Conservation (phyloP, 257 asterid species). For the Verbena officinalis region DNA sequence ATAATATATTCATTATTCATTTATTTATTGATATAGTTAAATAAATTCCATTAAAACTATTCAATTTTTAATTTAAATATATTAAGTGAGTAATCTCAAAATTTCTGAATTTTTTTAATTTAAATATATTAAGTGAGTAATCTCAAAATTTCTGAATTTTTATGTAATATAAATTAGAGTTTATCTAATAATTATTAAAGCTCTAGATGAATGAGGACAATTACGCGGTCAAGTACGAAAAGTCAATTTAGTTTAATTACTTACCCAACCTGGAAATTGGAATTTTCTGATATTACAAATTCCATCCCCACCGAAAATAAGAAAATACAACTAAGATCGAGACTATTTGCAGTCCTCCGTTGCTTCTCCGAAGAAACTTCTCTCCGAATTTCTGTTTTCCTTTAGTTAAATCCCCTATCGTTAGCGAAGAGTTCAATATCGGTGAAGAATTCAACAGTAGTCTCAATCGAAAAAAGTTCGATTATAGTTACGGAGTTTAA, state of each 20-base stretch:
- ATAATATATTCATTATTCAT: no score
- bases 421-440: not conserved
- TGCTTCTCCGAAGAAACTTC: not conserved
- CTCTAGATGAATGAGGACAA: no score
- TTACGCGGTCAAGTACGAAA: not conserved
- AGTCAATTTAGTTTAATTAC: not conserved
- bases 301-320: not conserved
- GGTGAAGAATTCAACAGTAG: not conserved
- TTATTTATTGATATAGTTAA: no score
- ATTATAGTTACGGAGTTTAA: not conserved
- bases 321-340: constrained; percentile 10
- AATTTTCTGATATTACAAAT: not conserved
- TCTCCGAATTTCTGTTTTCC: not conserved
- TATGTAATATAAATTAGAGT: no score
- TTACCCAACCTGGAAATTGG: not conserved
- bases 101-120: no score
- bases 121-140: no score
- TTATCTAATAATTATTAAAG: no score
- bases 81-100: no score
- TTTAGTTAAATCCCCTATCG: not conserved
- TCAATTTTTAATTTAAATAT: no score
- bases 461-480: not conserved
- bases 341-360: not conserved
- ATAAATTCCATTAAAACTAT: no score
- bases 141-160: no score